phyloP scores from a whole-genome alignment of 345 rosid species.

The Hypericum perforatum region DNA sequence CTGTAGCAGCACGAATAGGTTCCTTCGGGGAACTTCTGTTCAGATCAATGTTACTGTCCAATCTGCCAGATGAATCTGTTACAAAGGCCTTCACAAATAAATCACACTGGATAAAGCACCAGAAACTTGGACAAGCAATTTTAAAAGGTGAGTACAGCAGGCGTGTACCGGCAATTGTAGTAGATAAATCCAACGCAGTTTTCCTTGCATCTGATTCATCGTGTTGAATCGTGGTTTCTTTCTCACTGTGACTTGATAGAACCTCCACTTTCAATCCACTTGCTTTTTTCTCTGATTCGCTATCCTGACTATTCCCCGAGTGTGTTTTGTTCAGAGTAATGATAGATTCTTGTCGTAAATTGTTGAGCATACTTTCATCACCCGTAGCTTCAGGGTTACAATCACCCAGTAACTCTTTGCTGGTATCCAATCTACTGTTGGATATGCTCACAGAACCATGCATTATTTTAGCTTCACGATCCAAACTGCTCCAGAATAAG shows the following conservation, averaged over 20 bases:
- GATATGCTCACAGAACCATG: constrained; percentile 2
- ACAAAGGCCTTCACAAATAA: background rate
- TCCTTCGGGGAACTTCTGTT: constrained; percentile 9
- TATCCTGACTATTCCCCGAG: constrained; percentile 6
- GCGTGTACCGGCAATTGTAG: constrained; percentile 27
- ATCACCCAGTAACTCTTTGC: constrained; percentile 8
- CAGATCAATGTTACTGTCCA: constrained; percentile 14
- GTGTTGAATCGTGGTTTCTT: constrained; percentile 9
- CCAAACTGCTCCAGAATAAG: constrained; percentile 9
- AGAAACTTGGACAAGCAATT: background rate
- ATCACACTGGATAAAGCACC: background rate
- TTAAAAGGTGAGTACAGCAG: constrained; percentile 8
- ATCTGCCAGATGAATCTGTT: constrained; percentile 20
- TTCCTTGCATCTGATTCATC: constrained; percentile 1
- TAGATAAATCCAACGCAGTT: constrained; percentile 19
- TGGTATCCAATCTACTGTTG: constrained; percentile 5
- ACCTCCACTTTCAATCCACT: constrained; percentile 12
- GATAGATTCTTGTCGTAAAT: constrained; percentile 7
- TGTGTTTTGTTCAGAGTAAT: constrained; percentile 7
- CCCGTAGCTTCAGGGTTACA: constrained; percentile 5
- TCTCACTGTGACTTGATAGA: constrained; percentile 12
- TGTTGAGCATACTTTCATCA: constrained; percentile 3
- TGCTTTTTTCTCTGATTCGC: constrained; percentile 8
- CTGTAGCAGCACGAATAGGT: constrained; percentile 11
- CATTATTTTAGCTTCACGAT: constrained; percentile 4